Evolutionary conservation across 805 yeast genomes (phyloP).

Genomic region (Tetrapisispora phaffii): DNA sequence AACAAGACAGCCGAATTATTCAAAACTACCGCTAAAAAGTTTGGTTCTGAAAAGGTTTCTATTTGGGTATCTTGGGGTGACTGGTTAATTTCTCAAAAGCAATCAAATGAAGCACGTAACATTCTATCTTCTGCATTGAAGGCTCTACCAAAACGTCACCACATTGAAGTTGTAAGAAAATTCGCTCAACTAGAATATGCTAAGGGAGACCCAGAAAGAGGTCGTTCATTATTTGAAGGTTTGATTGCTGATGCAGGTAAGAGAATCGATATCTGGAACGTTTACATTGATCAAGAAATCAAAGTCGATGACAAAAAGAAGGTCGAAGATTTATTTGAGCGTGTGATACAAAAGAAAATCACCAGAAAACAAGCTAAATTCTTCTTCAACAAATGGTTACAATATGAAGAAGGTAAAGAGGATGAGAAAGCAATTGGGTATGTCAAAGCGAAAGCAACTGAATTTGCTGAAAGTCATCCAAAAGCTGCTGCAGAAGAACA

Average conservation of each 20-base stretch:
- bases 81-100: conserved; percentile 52
- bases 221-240: conserved; percentile 90
- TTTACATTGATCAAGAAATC: conserved; percentile 87
- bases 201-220: conserved; percentile 89
- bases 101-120: conserved; percentile 52
- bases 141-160: conserved; percentile 58
- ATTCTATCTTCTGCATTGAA: conserved; percentile 68
- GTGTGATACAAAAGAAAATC: conserved; percentile 57
- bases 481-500: conserved; percentile 4
- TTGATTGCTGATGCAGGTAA: conserved; percentile 81
- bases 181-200: conserved; percentile 82
- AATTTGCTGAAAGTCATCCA: conserved; percentile 42
- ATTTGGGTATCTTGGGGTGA: conserved; percentile 82
- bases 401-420: conserved; percentile 58
- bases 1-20: conserved; percentile 63
- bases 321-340: conserved; percentile 72
- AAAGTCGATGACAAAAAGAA: conserved; percentile 55
- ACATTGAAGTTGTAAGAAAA: conserved; percentile 72
- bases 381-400: conserved; percentile 88
- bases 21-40: conserved; percentile 63
- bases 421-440: conserved; percentile 67
- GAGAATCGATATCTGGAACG: conserved; percentile 90
- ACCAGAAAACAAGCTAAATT: conserved; percentile 86
- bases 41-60: conserved; percentile 54
- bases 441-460: conserved; percentile 85